Evolutionary conservation across 768 basidiomycete species (phyloP), one percentile per base, ranked within the genome.

Genomic region (Cantharellus cinnabarinus): DNA sequence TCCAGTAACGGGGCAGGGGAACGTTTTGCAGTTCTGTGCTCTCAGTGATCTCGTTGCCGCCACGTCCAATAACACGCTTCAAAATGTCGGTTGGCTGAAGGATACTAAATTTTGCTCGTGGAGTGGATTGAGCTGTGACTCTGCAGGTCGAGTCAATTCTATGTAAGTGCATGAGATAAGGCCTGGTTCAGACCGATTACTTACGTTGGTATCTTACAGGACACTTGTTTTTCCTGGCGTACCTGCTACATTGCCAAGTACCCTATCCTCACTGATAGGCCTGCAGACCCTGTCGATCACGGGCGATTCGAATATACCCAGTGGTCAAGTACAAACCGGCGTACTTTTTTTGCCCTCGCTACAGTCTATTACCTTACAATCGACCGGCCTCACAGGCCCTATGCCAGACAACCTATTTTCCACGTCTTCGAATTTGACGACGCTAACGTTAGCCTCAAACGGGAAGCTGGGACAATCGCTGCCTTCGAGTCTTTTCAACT

Each of bases 21-120:
- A 71, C 40, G 72, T 72, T 3, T 57, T 74, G 1, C 76, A 78
- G 62, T 78, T 78, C 61, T 78, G 76, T 60, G 68, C 76, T 7
- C 68, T 77, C 40, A 68, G 73, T 3, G 68, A 73, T 5, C 63
- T 78, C 61, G 76, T 72, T 62, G 72, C 73, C 56, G 69, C 68
- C 2, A 61, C 66, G 14, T 65, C 67, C 57, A 74, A 72, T 1
- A 75, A 75, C 64, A 14, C 68, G 1, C 69, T 78, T 4, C 68
- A 70, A 54, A 72, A 71, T 29, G 71, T 70, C 2, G 72, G 71
- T 3, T 78, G 77, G 77, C 68, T 70, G 53, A 71, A 73, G 61
- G 72, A 76, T 56, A 63, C 71, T 42, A 67, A 70, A 55, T 37
- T 75, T 74, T 61, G 77, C 76, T 62, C 70, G 1, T 78, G 77